These are phyloP conservation scores for Sporothrix luriei DNA, from an alignment of 2,329 filamentous ascomycete genomes.

Conservation along the genomic window DNA sequence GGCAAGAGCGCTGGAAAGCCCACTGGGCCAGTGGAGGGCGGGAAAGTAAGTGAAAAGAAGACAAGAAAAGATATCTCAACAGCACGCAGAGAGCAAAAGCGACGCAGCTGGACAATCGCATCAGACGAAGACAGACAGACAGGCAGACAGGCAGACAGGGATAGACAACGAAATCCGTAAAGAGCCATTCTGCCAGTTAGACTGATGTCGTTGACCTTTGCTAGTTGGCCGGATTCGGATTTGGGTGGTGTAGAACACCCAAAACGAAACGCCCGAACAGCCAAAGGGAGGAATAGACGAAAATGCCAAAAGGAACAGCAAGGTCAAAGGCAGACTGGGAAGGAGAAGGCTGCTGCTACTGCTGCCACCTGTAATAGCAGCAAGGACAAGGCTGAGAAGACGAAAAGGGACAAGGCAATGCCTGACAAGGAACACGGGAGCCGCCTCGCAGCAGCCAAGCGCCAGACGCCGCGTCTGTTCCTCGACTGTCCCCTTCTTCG, in stretches of 20 bases:
- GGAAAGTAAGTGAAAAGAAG: neutral
- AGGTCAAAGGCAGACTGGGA: constrained; percentile 1
- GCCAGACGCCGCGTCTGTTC: neutral
- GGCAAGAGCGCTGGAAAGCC: constrained; percentile 12
- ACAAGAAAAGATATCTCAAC: neutral
- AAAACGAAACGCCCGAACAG: neutral
- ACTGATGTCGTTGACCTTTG: neutral
- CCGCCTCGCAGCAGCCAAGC: constrained; percentile 15
- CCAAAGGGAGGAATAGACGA: neutral
- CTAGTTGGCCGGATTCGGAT: neutral
- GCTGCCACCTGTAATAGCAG: neutral
- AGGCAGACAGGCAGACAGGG: neutral
- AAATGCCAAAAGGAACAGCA: neutral
- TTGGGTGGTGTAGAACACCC: constrained; percentile 2
- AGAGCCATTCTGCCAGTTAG: neutral
- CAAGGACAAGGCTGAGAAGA: neutral
- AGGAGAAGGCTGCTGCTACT: neutral
- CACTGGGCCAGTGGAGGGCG: neutral
- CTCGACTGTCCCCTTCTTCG: neutral
- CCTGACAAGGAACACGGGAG: neutral
- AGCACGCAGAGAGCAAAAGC: neutral
- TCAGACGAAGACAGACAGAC: neutral
- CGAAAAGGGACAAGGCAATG: neutral
- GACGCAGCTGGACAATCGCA: neutral
- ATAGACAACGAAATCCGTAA: neutral